These are phyloP conservation scores for Candida ipomoeae DNA, from an alignment of 805 yeast species.

Conservation along the genomic window DNA sequence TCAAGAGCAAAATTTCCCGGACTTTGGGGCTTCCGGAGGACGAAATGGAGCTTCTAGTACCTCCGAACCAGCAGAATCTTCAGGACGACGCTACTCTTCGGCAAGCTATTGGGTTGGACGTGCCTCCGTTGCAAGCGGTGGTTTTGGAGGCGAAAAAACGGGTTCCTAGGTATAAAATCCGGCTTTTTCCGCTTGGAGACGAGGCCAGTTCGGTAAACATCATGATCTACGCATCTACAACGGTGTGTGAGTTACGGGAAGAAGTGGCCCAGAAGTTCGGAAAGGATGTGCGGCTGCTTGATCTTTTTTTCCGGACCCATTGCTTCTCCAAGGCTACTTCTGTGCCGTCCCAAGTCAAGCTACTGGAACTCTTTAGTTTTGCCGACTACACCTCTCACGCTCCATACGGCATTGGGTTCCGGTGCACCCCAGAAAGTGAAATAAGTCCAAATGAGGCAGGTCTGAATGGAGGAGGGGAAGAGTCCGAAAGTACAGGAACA, in stretches of 20 bases:
- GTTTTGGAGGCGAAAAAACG: neutral
- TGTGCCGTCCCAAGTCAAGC: neutral
- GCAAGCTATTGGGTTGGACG: conserved; percentile 22
- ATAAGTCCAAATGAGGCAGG: no score
- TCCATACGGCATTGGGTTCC: conserved; percentile 1
- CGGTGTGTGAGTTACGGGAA: conserved; percentile 4
- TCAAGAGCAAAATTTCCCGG: conserved; percentile 20
- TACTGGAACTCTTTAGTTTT: conserved; percentile 4
- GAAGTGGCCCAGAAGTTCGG: neutral
- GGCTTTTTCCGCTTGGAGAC: neutral
- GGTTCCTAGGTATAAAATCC: neutral
- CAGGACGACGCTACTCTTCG: conserved; percentile 12
- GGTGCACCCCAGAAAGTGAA: no score
- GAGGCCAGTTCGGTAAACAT: neutral
- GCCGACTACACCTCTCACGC: neutral
- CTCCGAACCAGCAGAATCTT: neutral
- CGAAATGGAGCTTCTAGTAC: neutral
- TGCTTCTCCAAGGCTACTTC: conserved; percentile 5
- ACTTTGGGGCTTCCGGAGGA: conserved; percentile 2
- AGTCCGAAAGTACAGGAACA: no score
- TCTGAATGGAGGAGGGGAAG: no score
- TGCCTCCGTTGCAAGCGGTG: conserved; percentile 23
- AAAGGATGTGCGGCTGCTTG: neutral
- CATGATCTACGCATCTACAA: neutral
- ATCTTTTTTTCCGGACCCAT: conserved; percentile 3